A percentile compares a stretch with the other conserved stretches of the same genome.
phyloP scores from a whole-genome alignment of 768 basidiomycete species.

The Auriscalpium vulgare region DNA sequence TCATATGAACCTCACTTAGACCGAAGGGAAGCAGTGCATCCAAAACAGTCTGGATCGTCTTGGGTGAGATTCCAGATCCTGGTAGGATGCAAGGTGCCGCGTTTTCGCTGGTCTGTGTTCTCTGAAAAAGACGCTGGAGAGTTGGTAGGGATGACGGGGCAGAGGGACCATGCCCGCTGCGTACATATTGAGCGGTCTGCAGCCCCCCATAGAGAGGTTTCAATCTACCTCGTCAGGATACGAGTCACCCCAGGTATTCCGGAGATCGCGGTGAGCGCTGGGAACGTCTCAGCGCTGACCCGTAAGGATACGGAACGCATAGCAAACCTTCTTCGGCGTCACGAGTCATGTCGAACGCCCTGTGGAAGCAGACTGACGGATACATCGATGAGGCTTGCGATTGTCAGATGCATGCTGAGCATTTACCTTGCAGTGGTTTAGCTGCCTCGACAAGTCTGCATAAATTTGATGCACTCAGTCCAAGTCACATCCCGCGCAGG shows the following conservation, averaged over 20 bases:
- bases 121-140: conserved; percentile 15
- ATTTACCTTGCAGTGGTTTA: too few species aligned
- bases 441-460: too few species aligned
- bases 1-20: conserved; percentile 64
- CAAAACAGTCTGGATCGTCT: conserved; percentile 44
- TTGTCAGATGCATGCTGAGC: background rate
- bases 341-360: conserved; percentile 69
- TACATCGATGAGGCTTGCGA: background rate
- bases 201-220: background rate
- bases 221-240: conserved; percentile 62
- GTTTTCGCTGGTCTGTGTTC: background rate
- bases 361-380: conserved; percentile 62
- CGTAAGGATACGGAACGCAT: background rate
- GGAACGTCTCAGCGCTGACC: background rate
- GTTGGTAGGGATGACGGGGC: conserved; percentile 22
- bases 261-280: conserved; percentile 35
- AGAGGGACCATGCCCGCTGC: conserved; percentile 45
- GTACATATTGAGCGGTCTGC: background rate
- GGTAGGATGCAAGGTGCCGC: conserved; percentile 41
- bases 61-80: conserved; percentile 65
- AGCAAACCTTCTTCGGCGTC: conserved; percentile 44
- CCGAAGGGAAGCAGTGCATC: conserved; percentile 45
- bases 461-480: background rate
- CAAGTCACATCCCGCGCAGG: background rate
- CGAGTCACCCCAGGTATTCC: conserved; percentile 61